These are phyloP conservation scores for Zoysia matrella DNA, from an alignment of 202 grass and related monocot genomes.

Conservation along the genomic window DNA sequence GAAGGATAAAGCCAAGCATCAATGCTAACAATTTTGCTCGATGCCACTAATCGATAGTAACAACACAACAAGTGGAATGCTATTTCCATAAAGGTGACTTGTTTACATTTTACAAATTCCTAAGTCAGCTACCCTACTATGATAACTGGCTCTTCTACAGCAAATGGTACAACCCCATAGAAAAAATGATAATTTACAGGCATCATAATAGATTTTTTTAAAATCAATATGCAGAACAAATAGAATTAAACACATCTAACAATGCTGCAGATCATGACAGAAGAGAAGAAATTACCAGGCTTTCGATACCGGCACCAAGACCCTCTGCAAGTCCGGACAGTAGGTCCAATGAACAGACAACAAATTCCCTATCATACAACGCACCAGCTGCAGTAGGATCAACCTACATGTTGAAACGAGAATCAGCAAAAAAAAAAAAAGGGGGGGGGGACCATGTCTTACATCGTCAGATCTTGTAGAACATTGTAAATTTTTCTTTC, in stretches of 20 bases:
- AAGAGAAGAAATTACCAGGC: constrained; percentile 69
- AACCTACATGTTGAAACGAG: constrained; percentile 65
- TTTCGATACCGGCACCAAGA: constrained; percentile 80
- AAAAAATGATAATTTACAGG: background rate
- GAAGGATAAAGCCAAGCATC: background rate
- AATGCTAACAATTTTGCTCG: background rate
- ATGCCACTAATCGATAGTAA: constrained; percentile 9
- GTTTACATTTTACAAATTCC: background rate
- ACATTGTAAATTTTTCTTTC: constrained; percentile 19
- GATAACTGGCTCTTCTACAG: background rate
- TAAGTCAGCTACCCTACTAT: constrained; percentile 11
- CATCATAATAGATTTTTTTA: background rate
- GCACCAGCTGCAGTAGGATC: constrained; percentile 75
- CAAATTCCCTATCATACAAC: constrained; percentile 95
- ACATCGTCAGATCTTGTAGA: constrained; percentile 3
- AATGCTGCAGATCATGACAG: constrained; percentile 28
- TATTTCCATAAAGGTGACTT: too few relatives aligned
- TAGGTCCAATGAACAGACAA: constrained; percentile 91
- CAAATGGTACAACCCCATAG: background rate
- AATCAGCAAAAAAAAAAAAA: constrained; percentile 30
- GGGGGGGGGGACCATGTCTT: background rate
- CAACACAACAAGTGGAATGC: background rate
- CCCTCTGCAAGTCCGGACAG: constrained; percentile 94
- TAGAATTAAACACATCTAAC: background rate
- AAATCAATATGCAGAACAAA: background rate